These are phyloP conservation scores for Ceratobasidium theobromae DNA, from an alignment of 1,284 basidiomycete genomes.

Conservation along the genomic window DNA sequence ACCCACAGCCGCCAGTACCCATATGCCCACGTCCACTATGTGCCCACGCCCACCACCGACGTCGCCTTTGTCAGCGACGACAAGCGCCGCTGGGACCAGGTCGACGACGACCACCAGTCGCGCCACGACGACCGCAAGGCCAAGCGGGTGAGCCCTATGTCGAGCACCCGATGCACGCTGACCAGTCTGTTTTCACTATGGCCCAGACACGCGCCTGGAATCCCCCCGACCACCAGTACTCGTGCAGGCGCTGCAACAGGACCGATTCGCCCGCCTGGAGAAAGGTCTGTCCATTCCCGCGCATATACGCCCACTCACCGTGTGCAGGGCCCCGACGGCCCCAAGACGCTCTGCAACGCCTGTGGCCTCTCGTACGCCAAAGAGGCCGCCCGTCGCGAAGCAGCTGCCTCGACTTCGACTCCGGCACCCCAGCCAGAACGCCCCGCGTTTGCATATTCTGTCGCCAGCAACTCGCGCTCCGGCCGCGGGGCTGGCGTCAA, in stretches of 20 bases:
- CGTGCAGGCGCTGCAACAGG: slow-evolving; percentile 26
- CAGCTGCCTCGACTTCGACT: not conserved
- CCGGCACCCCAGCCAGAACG: not conserved
- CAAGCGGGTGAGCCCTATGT: slow-evolving; percentile 20
- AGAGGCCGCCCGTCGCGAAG: slow-evolving; percentile 17
- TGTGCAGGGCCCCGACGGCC: slow-evolving; percentile 18
- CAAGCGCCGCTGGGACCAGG: slow-evolving; percentile 25
- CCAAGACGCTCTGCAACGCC: slow-evolving; percentile 28
- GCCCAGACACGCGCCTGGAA: slow-evolving; percentile 23
- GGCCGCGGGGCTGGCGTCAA: slow-evolving; percentile 1
- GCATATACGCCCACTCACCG: slow-evolving; percentile 23
- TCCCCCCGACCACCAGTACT: slow-evolving; percentile 30
- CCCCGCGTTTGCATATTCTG: not conserved
- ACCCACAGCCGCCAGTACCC: slow-evolving; percentile 11
- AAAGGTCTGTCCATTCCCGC: not conserved
- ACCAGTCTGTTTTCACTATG: not conserved
- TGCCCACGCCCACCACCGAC: slow-evolving; percentile 20
- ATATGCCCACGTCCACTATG: slow-evolving; percentile 24
- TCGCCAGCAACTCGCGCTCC: slow-evolving; percentile 3
- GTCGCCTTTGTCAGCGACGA: not conserved
- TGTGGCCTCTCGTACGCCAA: slow-evolving; percentile 30
- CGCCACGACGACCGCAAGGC: slow-evolving; percentile 11
- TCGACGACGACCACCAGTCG: no score
- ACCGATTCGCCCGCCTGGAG: slow-evolving; percentile 29
- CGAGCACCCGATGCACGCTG: not conserved